Evolutionary conservation across 495 filamentous ascomycete genomes (phyloP).

Genomic region (Penicillium salamii): DNA sequence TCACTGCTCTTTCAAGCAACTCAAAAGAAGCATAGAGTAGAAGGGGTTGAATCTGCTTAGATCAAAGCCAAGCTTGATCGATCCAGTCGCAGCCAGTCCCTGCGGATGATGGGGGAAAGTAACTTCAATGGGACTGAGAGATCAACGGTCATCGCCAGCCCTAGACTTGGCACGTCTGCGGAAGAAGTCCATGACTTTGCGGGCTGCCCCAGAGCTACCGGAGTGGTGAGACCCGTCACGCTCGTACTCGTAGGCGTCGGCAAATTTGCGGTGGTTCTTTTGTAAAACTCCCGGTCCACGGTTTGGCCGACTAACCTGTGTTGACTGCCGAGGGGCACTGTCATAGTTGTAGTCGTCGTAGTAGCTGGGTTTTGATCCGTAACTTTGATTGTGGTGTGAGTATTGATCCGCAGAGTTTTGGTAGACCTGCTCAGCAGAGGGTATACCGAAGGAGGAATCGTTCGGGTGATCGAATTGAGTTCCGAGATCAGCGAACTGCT

Average conservation of each 20-base stretch:
- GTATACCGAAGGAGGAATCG: conserved; percentile 27
- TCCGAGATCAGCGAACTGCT: conserved; percentile 44
- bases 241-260: conserved; percentile 83
- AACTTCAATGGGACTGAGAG: conserved; percentile 1
- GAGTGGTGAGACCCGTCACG: conserved; percentile 63
- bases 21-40: conserved; percentile 22
- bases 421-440: conserved; percentile 35
- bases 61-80: conserved; percentile 17
- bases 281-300: conserved; percentile 61
- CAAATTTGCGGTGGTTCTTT: conserved; percentile 82
- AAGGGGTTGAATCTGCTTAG: conserved; percentile 22
- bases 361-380: conserved; percentile 44
- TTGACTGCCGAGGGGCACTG: conserved; percentile 38
- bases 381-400: conserved; percentile 34
- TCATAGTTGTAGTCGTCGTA: conserved; percentile 47
- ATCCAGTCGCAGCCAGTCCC: conserved; percentile 15
- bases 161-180: conserved; percentile 77
- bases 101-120: conserved; percentile 10
- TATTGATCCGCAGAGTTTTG: conserved; percentile 36
- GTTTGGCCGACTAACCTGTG: conserved; percentile 41
- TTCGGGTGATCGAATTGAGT: conserved; percentile 32
- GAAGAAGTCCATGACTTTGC: conserved; percentile 98
- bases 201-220: conserved; percentile 80
- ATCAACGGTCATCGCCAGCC: conserved; percentile 55
- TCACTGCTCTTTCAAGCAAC: conserved; percentile 33